These are phyloP conservation scores for Leptodontidium sp. DNA, from an alignment of 2,329 filamentous ascomycete genomes.

Conservation along the genomic window DNA sequence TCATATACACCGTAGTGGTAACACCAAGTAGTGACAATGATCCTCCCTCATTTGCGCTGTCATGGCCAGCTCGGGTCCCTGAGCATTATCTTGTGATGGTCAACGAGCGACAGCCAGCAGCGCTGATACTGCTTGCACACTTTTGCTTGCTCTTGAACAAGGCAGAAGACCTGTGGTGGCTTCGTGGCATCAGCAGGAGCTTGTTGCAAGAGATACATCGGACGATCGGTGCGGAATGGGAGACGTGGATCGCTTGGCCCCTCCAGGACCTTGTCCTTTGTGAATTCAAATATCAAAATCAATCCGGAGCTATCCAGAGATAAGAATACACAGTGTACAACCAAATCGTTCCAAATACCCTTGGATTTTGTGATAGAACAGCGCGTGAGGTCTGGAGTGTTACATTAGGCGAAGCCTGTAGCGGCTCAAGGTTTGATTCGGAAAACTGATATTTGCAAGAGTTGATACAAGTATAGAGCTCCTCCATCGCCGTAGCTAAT, in stretches of 20 bases:
- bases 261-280: conserved; percentile 31
- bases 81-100: conserved; percentile 49
- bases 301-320: not conserved
- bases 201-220: conserved; percentile 46
- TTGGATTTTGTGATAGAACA: no score
- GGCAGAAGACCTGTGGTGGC: conserved; percentile 48
- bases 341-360: no score
- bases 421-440: no score
- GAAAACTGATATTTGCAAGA: no score
- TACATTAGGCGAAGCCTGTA: no score
- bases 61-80: conserved; percentile 48
- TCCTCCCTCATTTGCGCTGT: conserved; percentile 34
- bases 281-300: conserved; percentile 22
- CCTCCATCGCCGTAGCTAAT: no score
- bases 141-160: conserved; percentile 48
- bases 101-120: conserved; percentile 35
- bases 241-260: conserved; percentile 35
- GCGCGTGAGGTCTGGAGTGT: no score
- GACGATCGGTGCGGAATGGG: conserved; percentile 30
- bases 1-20: not conserved
- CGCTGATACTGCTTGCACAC: conserved; percentile 42
- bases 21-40: not conserved
- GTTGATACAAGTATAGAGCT: no score
- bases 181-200: conserved; percentile 49
- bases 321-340: not conserved